Base-by-base conservation (phyloP, 495 filamentous ascomycete genomes). In the Oleoguttula mirabilis region DNA sequence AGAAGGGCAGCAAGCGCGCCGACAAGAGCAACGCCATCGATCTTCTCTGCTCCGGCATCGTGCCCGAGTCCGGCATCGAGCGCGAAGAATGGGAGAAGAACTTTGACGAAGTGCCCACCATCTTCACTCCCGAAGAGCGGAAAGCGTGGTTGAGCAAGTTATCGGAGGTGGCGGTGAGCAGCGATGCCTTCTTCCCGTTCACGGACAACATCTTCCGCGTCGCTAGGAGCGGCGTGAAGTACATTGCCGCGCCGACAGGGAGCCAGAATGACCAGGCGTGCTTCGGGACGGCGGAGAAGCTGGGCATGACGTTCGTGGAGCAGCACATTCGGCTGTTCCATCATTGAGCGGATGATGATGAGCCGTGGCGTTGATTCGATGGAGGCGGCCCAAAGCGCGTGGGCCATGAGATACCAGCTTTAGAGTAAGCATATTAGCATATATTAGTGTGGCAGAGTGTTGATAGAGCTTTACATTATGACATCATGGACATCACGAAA, bases 1-100 rank as follows among this genome's bases (percentile, higher is more conserved):
- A 93, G 75, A 85, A 88, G 63, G 88, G 90, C 40, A 82, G 81
- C 54, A 96, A 95, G 75, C 76, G 92, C 31, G 73, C 90, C 27
- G 88, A 96, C 60, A 98, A 96, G 72, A 88, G 79, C 72, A 98
- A 98, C 60, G 88, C 86, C 39, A 95, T 98, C 56, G 90, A 98
- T 62, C 67, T 94, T 46, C 77, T 95, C 47, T 88, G 90, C 60
- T 85, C 82, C 41, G 87, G 88, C 27, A 68, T 86, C 61, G 71
- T 92, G n/a, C 82, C 83, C 27, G 79, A 81, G 61, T 72, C 62
- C 15, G 86, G 85, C 1, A 66, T 77, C 40, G 90, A 98, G 71
- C 76, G 79, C 50, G 79, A 80, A 54, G 73, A 77, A 30, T 98
- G 88, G 56, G 90, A 94, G 68, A 71, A 73, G 37, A 71, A 85